Conservation (phyloP, 345 rosid genomes). For the Psidium friedrichsthalianum region DNA sequence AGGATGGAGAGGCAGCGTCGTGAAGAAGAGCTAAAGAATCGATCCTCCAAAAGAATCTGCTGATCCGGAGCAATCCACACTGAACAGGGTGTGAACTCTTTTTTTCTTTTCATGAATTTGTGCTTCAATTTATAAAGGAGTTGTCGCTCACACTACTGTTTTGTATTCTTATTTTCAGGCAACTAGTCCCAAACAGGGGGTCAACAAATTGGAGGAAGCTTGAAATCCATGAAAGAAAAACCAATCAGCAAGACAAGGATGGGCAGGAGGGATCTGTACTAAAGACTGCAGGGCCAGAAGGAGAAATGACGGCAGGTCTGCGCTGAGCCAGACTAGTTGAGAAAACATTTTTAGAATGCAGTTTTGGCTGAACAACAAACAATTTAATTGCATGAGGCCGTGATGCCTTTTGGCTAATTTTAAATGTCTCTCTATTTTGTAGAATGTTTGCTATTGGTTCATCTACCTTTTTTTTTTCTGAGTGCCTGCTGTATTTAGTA, state of each 20-base stretch:
- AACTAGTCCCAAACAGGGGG: slow-evolving; percentile 71
- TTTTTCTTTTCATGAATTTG: background rate
- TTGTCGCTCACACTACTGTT: background rate
- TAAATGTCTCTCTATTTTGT: background rate
- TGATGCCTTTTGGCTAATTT: background rate
- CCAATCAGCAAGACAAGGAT: slow-evolving; percentile 43
- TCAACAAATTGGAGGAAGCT: slow-evolving; percentile 60
- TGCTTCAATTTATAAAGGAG: background rate
- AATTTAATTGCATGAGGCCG: background rate
- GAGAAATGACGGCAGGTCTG: slow-evolving; percentile 65
- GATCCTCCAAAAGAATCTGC: slow-evolving; percentile 63
- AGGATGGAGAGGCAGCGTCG: slow-evolving; percentile 99
- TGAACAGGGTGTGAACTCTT: slow-evolving; percentile 49
- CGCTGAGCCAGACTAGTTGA: background rate
- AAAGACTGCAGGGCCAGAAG: slow-evolving; percentile 32
- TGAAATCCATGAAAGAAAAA: slow-evolving; percentile 83
- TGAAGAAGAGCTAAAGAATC: slow-evolving; percentile 79
- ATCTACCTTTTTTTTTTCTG: background rate
- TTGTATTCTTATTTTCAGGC: slow-evolving; percentile 38
- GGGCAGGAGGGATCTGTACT: slow-evolving; percentile 47
- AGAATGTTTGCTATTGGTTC: background rate
- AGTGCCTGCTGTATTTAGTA: background rate
- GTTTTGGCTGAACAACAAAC: background rate
- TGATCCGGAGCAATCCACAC: slow-evolving; percentile 72
- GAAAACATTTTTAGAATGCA: background rate